Conservation (phyloP, 2,329 filamentous ascomycete species). For the Helminthosporium solani region DNA sequence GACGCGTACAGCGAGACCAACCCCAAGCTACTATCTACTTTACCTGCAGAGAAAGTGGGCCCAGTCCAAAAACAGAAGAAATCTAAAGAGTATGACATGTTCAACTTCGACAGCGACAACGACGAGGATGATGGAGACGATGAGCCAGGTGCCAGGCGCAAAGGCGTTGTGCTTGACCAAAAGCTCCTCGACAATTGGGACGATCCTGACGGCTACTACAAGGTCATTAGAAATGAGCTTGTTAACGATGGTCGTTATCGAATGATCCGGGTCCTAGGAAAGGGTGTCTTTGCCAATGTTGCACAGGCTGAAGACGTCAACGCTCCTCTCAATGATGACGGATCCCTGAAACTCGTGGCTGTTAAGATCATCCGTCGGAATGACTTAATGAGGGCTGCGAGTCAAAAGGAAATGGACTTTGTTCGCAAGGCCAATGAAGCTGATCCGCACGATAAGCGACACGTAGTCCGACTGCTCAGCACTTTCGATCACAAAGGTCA, state of each 20-base stretch:
- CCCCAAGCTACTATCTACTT: slow-evolving; percentile 54
- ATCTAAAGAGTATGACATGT: slow-evolving; percentile 64
- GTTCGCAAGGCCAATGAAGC: slow-evolving; percentile 81
- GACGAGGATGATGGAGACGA: slow-evolving; percentile 72
- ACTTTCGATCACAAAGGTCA: slow-evolving; percentile 94
- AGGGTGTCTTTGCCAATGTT: slow-evolving; percentile 97
- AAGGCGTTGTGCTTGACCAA: slow-evolving; percentile 54
- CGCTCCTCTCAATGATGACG: slow-evolving; percentile 41
- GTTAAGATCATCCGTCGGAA: slow-evolving; percentile 99
- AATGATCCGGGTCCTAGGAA: slow-evolving; percentile 81
- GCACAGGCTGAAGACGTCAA: slow-evolving; percentile 64
- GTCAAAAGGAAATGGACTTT: slow-evolving; percentile 91
- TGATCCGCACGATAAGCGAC: slow-evolving; percentile 86
- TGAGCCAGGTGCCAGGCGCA: slow-evolving; percentile 42
- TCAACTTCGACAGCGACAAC: slow-evolving; percentile 70
- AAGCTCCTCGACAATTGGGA: slow-evolving; percentile 90
- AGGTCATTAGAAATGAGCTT: slow-evolving; percentile 87
- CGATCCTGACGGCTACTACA: slow-evolving; percentile 95
- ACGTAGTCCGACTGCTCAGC: slow-evolving; percentile 83
- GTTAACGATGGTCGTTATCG: slow-evolving; percentile 85
- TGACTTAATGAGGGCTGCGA: slow-evolving; percentile 87
- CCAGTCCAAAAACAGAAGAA: slow-evolving; percentile 47
- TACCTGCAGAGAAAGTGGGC: slow-evolving; percentile 43
- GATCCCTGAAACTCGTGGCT: slow-evolving; percentile 66
- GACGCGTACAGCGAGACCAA: slow-evolving; percentile 61